phyloP scores from a whole-genome alignment of 2,329 filamentous ascomycete species.

The Chaetothyriales sp. region DNA sequence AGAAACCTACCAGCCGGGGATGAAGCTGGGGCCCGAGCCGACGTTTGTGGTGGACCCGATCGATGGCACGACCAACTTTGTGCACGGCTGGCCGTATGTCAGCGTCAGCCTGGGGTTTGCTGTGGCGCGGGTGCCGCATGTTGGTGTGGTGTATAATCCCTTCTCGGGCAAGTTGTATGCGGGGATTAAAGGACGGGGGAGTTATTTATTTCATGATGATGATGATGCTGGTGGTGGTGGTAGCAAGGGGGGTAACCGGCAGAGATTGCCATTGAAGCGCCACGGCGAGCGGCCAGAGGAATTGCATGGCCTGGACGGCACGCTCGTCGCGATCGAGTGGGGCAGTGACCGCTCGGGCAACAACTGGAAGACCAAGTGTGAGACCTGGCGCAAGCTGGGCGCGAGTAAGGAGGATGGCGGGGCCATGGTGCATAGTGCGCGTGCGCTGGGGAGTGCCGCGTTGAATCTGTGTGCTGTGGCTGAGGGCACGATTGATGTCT shows the following conservation, averaged over 20 bases:
- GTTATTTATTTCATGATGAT: constrained; percentile 28
- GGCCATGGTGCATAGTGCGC: constrained; percentile 46
- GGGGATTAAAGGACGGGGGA: constrained; percentile 40
- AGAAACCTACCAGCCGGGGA: constrained; percentile 44
- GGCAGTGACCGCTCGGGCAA: constrained; percentile 41
- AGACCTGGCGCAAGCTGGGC: constrained; percentile 37
- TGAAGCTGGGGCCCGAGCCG: constrained; percentile 35
- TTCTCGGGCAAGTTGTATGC: constrained; percentile 41
- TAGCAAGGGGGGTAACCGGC: constrained; percentile 3
- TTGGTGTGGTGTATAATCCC: constrained; percentile 48
- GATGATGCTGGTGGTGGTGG: constrained; percentile 21
- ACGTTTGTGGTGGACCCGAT: constrained; percentile 51
- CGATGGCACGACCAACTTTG: constrained; percentile 51
- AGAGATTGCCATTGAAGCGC: constrained; percentile 31
- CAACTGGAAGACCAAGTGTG: constrained; percentile 42
- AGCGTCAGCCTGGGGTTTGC: constrained; percentile 45
- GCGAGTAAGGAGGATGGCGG: constrained; percentile 39
- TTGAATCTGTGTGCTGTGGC: constrained; percentile 47
- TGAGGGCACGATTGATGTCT: constrained; percentile 42
- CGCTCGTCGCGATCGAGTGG: constrained; percentile 46
- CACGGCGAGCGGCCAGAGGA: constrained; percentile 24
- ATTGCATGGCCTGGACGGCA: constrained; percentile 34
- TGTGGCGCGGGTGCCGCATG: constrained; percentile 33
- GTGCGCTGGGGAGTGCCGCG: constrained; percentile 43
- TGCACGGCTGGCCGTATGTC: constrained; percentile 45